Evolutionary conservation across 371 early-diverging fungal species (phyloP).

Genomic region (Fennellomyces sp.): DNA sequence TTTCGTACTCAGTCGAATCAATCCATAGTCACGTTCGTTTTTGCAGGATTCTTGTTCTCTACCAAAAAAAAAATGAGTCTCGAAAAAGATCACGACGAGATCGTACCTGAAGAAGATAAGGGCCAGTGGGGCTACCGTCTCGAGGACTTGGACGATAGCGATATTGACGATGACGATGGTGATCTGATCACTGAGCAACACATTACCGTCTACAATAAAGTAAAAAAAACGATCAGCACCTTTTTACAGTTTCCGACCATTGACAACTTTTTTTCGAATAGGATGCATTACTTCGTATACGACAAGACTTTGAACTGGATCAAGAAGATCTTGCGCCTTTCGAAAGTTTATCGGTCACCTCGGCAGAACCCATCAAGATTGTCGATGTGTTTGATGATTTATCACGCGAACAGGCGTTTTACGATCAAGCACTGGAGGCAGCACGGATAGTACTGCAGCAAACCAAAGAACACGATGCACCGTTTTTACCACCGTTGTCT

Average conservation of each 20-base stretch:
- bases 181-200: constrained; percentile 67
- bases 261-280: constrained; percentile 16
- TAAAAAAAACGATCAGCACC: no score
- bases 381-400: constrained; percentile 84
- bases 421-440: constrained; percentile 85
- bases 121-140: constrained; percentile 19
- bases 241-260: background rate
- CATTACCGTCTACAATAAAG: constrained; percentile 74
- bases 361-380: constrained; percentile 57
- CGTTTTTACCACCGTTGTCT: constrained; percentile 71
- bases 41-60: background rate
- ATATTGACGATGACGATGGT: constrained; percentile 50
- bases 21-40: no score
- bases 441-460: constrained; percentile 65
- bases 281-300: constrained; percentile 65
- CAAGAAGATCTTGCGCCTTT: constrained; percentile 76
- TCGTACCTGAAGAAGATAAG: background rate
- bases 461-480: constrained; percentile 64
- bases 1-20: no score
- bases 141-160: constrained; percentile 36
- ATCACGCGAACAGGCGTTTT: constrained; percentile 88
- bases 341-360: constrained; percentile 78
- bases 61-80: constrained; percentile 8
- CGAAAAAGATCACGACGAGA: constrained; percentile 34
- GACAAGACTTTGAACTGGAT: constrained; percentile 68